Percentiles rank a stretch among this genome's conserved stretches.
These are phyloP conservation scores for Madurella mycetomatis DNA, from an alignment of 2,329 filamentous ascomycete species.

Conservation along the genomic window DNA sequence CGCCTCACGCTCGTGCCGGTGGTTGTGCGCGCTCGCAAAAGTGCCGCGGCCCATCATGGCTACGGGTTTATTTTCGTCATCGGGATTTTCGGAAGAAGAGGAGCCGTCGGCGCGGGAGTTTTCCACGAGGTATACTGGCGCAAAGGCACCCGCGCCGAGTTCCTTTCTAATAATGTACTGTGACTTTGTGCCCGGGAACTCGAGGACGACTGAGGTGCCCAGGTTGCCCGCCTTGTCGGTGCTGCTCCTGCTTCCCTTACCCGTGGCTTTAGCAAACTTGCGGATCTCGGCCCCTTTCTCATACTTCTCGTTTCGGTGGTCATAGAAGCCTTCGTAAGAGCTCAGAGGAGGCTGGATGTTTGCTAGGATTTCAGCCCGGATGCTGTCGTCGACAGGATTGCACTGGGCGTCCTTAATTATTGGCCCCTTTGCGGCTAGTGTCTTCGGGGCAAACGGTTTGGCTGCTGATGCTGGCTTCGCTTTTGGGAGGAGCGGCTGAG, in stretches of 20 bases:
- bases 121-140: conserved; percentile 89
- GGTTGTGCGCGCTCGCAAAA: conserved; percentile 48
- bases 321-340: conserved; percentile 74
- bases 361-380: conserved; percentile 70
- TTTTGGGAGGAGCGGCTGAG: conserved; percentile 45
- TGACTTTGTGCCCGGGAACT: conserved; percentile 60
- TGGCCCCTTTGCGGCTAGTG: conserved; percentile 51
- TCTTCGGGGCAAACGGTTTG: conserved; percentile 42
- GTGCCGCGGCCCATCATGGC: conserved; percentile 60
- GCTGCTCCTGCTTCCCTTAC: conserved; percentile 51
- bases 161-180: conserved; percentile 78
- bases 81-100: conserved; percentile 35
- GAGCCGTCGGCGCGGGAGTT: conserved; percentile 52
- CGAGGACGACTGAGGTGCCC: conserved; percentile 58
- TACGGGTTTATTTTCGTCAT: conserved; percentile 41
- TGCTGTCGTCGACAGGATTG: conserved; percentile 77
- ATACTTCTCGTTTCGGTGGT: conserved; percentile 60
- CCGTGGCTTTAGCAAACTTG: conserved; percentile 68
- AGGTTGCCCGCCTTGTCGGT: conserved; percentile 60
- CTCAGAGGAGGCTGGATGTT: conserved; percentile 68
- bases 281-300: conserved; percentile 72
- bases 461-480: conserved; percentile 32
- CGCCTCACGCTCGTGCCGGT: conserved; percentile 66
- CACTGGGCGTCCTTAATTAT: conserved; percentile 80
- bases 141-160: conserved; percentile 89